phyloP scores from a whole-genome alignment of 169 alveolate genomes.

The Besnoitia besnoiti region DNA sequence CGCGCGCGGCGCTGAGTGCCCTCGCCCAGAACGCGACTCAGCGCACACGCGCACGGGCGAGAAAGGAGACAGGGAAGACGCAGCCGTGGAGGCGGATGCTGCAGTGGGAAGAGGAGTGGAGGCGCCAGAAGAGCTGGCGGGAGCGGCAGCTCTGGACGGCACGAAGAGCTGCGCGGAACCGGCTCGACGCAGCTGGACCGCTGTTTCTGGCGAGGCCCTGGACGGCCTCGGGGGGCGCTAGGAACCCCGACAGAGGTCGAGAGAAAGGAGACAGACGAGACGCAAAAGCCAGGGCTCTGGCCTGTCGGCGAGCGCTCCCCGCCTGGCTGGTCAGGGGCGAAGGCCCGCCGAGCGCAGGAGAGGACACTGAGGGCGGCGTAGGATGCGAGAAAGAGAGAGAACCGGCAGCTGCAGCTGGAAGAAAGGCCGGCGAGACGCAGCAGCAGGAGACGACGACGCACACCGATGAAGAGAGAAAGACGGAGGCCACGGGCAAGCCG shows the following conservation, averaged over 20 bases:
- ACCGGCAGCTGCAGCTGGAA: neutral
- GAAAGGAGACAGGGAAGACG: neutral
- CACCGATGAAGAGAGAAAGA: neutral
- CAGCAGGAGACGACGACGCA: neutral
- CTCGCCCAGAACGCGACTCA: neutral
- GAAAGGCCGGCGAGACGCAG: too few relatives aligned
- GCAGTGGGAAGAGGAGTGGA: slow-evolving; percentile 37
- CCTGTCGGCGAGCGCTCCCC: neutral
- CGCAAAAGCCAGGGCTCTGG: neutral
- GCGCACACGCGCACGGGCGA: neutral
- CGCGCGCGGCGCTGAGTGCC: neutral
- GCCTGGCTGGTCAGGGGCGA: neutral
- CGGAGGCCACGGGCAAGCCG: neutral
- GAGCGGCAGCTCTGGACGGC: neutral
- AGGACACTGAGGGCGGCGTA: neutral
- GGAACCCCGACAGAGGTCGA: neutral
- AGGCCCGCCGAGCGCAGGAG: neutral
- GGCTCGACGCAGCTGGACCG: too few relatives aligned
- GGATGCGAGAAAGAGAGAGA: neutral
- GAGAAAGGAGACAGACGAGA: neutral
- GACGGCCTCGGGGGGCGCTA: too few relatives aligned
- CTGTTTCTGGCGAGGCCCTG: too few relatives aligned
- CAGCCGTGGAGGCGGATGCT: slow-evolving; percentile 41
- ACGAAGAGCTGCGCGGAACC: neutral
- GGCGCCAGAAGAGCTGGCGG: neutral